Conservation (phyloP, 2,329 filamentous ascomycete genomes). For the Aureobasidium sp. region DNA sequence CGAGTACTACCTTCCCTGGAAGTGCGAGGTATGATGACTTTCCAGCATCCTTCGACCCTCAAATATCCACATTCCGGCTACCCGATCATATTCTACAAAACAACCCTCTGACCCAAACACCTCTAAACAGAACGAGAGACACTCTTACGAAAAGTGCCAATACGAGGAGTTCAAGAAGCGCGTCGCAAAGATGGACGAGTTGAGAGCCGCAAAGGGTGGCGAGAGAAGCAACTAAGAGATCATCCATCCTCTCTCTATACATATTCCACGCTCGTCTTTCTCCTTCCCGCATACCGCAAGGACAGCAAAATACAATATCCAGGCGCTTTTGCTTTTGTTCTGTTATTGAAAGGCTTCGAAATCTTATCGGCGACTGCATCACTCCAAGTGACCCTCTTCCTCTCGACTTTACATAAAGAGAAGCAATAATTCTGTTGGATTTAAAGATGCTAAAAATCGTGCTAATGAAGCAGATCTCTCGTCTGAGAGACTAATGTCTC, state of each 20-base stretch:
- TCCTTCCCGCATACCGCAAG: background rate
- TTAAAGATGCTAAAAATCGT: too few relatives aligned
- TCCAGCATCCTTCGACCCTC: background rate
- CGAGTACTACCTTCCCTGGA: conserved; percentile 94
- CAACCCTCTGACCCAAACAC: background rate
- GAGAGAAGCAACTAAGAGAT: conserved; percentile 67
- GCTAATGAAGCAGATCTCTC: too few relatives aligned
- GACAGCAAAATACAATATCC: background rate
- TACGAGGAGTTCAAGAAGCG: conserved; percentile 98
- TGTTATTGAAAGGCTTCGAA: background rate
- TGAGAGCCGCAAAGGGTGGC: conserved; percentile 76
- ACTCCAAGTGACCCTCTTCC: too few relatives aligned
- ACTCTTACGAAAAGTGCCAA: conserved; percentile 98
- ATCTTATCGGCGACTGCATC: too few relatives aligned
- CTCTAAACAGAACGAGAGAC: conserved; percentile 72
- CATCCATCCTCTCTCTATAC: background rate
- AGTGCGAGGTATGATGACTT: conserved; percentile 65
- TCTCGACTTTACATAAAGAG: too few relatives aligned
- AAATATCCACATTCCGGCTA: too few relatives aligned
- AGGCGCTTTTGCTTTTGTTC: background rate
- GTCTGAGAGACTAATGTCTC: too few relatives aligned
- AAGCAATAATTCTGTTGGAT: too few relatives aligned
- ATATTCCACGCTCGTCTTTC: background rate
- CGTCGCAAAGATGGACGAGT: conserved; percentile 96
- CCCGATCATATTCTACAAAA: too few relatives aligned